Evolutionary conservation across 495 filamentous ascomycete genomes (phyloP).

Genomic region (Tricharina praecox): DNA sequence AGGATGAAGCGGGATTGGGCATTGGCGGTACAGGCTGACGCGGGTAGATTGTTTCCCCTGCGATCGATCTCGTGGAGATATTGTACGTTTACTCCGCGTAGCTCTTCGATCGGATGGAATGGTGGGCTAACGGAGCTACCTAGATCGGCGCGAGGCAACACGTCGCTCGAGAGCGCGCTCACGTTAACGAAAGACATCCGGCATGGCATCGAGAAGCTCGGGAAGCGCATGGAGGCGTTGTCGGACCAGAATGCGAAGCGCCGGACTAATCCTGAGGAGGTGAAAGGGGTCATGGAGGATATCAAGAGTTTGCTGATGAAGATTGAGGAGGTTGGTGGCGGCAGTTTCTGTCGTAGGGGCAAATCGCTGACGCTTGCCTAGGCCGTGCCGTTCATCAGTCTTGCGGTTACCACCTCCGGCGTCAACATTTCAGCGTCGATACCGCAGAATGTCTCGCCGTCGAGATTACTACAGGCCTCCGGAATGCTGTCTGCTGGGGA

Average conservation of each 20-base stretch:
- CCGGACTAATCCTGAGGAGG: constrained; percentile 35
- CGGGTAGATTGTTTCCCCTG: constrained; percentile 64
- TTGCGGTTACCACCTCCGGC: constrained; percentile 91
- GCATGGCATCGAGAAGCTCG: constrained; percentile 71
- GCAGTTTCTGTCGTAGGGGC: no score
- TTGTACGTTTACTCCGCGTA: constrained; percentile 55
- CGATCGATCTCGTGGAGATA: constrained; percentile 86
- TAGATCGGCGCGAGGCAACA: constrained; percentile 85
- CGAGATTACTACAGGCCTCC: constrained; percentile 80
- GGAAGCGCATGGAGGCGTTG: constrained; percentile 58
- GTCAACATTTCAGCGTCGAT: constrained; percentile 64
- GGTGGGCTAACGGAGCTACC: constrained; percentile 4
- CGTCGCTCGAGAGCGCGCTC: constrained; percentile 76
- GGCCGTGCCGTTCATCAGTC: constrained; percentile 74
- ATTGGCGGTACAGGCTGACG: not conserved
- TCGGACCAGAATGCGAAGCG: constrained; percentile 34
- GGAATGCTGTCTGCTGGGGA: constrained; percentile 82
- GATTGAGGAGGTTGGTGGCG: constrained; percentile 55
- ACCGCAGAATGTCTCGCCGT: constrained; percentile 73
- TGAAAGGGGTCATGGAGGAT: constrained; percentile 53
- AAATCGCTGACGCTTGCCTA: constrained; percentile 1
- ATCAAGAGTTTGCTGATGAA: constrained; percentile 58
- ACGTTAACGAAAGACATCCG: constrained; percentile 73
- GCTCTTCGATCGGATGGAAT: not conserved
- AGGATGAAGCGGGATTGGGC: not conserved